Conservation (phyloP, 1,139 yeast species). For the Sporopachydermia cereana region DNA sequence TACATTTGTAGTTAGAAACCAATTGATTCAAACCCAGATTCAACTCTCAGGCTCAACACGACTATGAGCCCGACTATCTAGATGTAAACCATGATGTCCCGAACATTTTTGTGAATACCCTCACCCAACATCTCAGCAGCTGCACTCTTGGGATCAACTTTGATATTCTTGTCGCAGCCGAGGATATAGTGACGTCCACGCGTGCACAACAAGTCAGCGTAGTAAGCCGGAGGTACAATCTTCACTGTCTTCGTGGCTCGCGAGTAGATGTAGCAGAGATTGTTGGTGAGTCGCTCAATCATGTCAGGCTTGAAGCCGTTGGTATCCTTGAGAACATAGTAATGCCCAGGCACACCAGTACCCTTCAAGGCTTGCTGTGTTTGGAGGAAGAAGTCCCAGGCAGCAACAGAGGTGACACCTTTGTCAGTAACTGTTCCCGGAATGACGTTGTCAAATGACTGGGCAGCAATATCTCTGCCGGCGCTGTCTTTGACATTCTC, state of each 20-base stretch:
- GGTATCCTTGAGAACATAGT: conserved; percentile 22
- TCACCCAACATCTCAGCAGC: conserved; percentile 13
- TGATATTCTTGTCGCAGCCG: conserved; percentile 7
- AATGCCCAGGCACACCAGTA: conserved; percentile 24
- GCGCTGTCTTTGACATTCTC: conserved; percentile 17
- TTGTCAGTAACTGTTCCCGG: conserved; percentile 23
- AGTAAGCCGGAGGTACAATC: conserved; percentile 22
- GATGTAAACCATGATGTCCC: conserved; percentile 17
- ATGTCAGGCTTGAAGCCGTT: conserved; percentile 19
- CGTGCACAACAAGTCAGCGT: conserved; percentile 21
- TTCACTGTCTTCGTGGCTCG: conserved; percentile 23
- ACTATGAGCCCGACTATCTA: conserved; percentile 9
- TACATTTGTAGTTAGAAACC: too few species aligned
- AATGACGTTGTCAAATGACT: conserved; percentile 15
- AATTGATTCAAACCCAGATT: too few species aligned
- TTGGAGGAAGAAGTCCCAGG: conserved; percentile 21
- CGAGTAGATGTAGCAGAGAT: conserved; percentile 20
- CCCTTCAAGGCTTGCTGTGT: conserved; percentile 24
- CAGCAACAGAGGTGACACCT: conserved; percentile 20
- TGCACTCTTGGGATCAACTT: conserved; percentile 12
- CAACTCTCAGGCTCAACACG: too few species aligned
- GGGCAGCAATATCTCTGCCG: conserved; percentile 15
- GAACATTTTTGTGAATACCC: conserved; percentile 17
- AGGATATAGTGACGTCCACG: conserved; percentile 20
- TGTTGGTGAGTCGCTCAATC: conserved; percentile 19